phyloP scores from a whole-genome alignment of 805 yeast species.

The Saturnispora serradocipensis region DNA sequence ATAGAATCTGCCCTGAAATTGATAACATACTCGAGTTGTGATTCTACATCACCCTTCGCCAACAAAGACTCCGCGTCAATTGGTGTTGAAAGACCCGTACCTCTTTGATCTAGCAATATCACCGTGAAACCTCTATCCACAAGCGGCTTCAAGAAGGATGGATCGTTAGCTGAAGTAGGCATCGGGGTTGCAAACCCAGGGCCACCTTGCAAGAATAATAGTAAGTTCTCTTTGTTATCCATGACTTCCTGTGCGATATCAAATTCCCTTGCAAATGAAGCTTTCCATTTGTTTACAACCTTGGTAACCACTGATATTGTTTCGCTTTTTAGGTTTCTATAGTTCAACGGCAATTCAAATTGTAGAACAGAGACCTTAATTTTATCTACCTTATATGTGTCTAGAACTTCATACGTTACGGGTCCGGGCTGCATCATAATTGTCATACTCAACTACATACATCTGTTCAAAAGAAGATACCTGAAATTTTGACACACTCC shows the following conservation, averaged over 20 bases:
- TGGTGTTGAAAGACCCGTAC: constrained; percentile 48
- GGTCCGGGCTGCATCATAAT: background rate
- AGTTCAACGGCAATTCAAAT: constrained; percentile 24
- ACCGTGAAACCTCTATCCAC: constrained; percentile 18
- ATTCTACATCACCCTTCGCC: constrained; percentile 11
- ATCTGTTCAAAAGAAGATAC: background rate
- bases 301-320: constrained; percentile 9
- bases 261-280: constrained; percentile 4
- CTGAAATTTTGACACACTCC: background rate
- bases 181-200: constrained; percentile 40
- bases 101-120: constrained; percentile 47
- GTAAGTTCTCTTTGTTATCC: constrained; percentile 21
- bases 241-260: constrained; percentile 14
- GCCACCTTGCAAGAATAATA: constrained; percentile 44
- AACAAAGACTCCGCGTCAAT: constrained; percentile 28
- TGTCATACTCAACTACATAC: background rate
- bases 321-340: constrained; percentile 7
- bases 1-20: constrained; percentile 47
- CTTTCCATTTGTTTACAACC: constrained; percentile 14
- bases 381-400: constrained; percentile 14
- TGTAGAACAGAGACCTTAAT: constrained; percentile 17
- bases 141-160: constrained; percentile 14
- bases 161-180: constrained; percentile 12
- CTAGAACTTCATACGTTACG: constrained; percentile 9
- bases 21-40: constrained; percentile 32